Base-by-base conservation (phyloP, 2,329 filamentous ascomycete genomes). In the Colletotrichum sojae region DNA sequence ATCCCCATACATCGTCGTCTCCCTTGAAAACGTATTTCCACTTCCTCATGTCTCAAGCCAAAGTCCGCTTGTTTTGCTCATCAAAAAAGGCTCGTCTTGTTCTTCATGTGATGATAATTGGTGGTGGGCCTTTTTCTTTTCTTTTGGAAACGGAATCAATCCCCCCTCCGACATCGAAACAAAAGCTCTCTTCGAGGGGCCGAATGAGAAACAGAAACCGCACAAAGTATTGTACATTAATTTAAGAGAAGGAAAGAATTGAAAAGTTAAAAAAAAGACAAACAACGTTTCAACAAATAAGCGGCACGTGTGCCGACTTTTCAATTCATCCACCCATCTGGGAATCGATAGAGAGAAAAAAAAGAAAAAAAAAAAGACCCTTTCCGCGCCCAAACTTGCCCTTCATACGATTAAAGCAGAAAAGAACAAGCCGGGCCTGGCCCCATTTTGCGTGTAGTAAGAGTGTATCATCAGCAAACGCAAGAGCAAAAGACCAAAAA, bases 211-310 rank as follows among this genome's bases (percentile, higher is more conserved):
- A 57, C n/a, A 36, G 25, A 25, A 53, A 51, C 46, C 40, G 39
- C 48, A 31, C 55, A 56, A 51, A 51, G 43, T 70, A 71, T 71
- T 71, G 70, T 71, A 71, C 70, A 71, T 71, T 71, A 51, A 70
- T 70, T 54, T 69, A 48, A 64, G 56, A 68, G 51, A 55, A 63
- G 43, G 43, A 55, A 31, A 31, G 25, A 63, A 64, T 43, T 46
- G 39, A 61, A 51, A 61, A 61, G 46, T 20, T 27, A 1, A 51
- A 45, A 48, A 63, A 61, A n/a, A 40, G 48, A 51, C 31, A 12
- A 36, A 10, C 31, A 36, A 36, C 31, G 10, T 25, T 25, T 8
- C 31, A 54, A 4, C n/a, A 65, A 57, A 40, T 25, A 43, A 51
- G 6, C 45, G 36, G 56, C 67, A 67, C 36, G 43, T 61, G 22